phyloP scores from a whole-genome alignment of 176 grass and related monocot genomes.

The Eragrostis nindensis region DNA sequence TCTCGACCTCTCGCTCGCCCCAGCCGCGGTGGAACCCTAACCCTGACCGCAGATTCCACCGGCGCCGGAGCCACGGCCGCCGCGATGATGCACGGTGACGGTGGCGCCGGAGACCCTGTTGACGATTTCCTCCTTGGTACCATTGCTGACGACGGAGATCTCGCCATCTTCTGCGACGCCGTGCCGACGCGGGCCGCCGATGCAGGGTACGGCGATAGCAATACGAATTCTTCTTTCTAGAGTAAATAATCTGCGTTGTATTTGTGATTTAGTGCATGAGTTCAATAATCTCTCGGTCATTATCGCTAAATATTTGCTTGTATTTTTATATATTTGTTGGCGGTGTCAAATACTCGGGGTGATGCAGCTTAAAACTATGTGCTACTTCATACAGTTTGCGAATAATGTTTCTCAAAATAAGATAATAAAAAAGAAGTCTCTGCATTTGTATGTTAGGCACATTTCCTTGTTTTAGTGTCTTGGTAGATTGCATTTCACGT shows the following conservation, averaged over 20 bases:
- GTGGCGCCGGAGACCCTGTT: constrained; percentile 22
- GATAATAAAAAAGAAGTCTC: no score
- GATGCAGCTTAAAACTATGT: background rate
- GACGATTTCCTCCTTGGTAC: constrained; percentile 49
- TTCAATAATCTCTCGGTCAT: constrained; percentile 36
- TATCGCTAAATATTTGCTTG: constrained; percentile 24
- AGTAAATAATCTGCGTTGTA: background rate
- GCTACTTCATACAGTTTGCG: background rate
- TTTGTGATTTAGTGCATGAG: background rate
- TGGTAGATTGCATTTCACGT: background rate
- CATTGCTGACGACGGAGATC: constrained; percentile 27
- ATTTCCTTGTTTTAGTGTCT: background rate
- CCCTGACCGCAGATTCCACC: constrained; percentile 28
- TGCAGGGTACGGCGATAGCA: constrained; percentile 46
- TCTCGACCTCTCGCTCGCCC: constrained; percentile 17
- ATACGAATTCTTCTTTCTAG: background rate
- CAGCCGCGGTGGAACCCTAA: constrained; percentile 35
- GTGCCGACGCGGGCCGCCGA: constrained; percentile 16
- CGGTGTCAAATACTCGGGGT: constrained; percentile 24
- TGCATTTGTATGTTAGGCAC: no score
- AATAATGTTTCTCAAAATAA: background rate
- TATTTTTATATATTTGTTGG: background rate
- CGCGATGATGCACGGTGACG: constrained; percentile 23
- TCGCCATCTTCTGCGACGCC: constrained; percentile 52
- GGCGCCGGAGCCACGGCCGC: background rate